A percentile compares a stretch with the other conserved stretches of the same genome.
Conservation (phyloP, 2,329 filamentous ascomycete species). For the Cercospora berteroae region DNA sequence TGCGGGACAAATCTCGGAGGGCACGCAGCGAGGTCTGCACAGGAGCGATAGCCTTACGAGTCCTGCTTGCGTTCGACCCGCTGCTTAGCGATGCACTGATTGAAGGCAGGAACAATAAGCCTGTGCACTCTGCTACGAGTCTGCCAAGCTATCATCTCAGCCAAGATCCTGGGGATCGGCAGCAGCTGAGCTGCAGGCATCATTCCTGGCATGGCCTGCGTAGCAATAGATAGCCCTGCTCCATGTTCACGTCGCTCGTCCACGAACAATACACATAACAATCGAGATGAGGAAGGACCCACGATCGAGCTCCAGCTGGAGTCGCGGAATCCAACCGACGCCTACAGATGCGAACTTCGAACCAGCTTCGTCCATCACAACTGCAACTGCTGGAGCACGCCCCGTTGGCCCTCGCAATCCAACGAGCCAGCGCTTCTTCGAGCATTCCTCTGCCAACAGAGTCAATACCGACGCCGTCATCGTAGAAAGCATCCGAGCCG, state of each 20-base stretch:
- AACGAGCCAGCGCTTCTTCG: conserved; percentile 42
- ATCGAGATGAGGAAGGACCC: conserved; percentile 6
- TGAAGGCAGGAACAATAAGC: not conserved
- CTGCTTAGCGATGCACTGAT: not conserved
- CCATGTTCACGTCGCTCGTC: not conserved
- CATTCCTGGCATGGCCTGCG: not conserved
- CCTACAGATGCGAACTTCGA: not conserved
- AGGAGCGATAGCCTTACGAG: not conserved
- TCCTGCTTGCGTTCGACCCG: not conserved
- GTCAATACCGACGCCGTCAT: conserved; percentile 47
- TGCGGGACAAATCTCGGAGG: not conserved
- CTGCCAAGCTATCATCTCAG: not conserved
- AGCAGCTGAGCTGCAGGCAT: conserved; percentile 5
- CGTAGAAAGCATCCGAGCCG: conserved; percentile 45
- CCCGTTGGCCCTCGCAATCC: conserved; percentile 35
- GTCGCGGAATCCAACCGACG: not conserved
- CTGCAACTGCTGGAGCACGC: conserved; percentile 5
- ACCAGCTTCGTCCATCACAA: conserved; percentile 21
- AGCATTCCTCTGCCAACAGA: conserved; percentile 45
- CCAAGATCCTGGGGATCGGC: not conserved
- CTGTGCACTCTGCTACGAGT: not conserved
- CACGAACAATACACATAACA: not conserved
- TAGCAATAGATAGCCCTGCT: not conserved
- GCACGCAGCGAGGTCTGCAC: not conserved
- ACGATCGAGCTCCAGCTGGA: not conserved